These are phyloP conservation scores for Fusarium tricinctum DNA, from an alignment of 2,329 filamentous ascomycete species.

Conservation along the genomic window DNA sequence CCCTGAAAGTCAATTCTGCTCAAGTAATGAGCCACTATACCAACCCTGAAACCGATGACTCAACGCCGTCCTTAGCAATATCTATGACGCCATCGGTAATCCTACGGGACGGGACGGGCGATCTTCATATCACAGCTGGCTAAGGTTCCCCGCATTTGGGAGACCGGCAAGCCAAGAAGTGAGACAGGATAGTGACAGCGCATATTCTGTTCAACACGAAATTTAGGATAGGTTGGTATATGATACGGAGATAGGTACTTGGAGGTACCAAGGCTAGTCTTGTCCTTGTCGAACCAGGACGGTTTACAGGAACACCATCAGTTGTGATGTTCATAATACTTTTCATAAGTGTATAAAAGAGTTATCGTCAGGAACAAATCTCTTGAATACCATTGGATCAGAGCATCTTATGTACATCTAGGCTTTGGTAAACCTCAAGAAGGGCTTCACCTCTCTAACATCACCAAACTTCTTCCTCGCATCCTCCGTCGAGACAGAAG, in stretches of 20 bases:
- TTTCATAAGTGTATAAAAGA: too few relatives aligned
- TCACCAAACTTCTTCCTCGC: conserved; percentile 89
- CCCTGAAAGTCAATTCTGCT: background rate
- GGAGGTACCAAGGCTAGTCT: too few relatives aligned
- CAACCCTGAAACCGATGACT: background rate
- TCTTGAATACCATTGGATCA: rapidly evolving
- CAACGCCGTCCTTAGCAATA: rapidly evolving
- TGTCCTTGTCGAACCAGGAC: too few relatives aligned
- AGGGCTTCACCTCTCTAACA: conserved; percentile 74
- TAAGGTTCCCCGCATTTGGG: background rate
- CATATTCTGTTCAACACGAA: too few relatives aligned
- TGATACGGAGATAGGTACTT: too few relatives aligned
- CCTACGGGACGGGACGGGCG: background rate
- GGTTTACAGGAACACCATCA: too few relatives aligned
- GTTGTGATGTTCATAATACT: too few relatives aligned
- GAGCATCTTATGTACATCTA: background rate
- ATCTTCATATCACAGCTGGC: background rate
- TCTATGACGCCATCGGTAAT: conserved; percentile 19
- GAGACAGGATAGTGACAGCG: background rate
- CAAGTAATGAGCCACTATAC: rapidly evolving
- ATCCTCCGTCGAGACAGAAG: conserved; percentile 83
- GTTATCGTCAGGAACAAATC: too few relatives aligned
- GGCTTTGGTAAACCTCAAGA: conserved; percentile 75
- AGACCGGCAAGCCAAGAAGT: background rate
- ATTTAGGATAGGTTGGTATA: too few relatives aligned